Percentiles rank a stretch among this genome's conserved stretches.
Evolutionary conservation across 345 rosid genomes (phyloP).

Genomic region (Salix suchowensis): DNA sequence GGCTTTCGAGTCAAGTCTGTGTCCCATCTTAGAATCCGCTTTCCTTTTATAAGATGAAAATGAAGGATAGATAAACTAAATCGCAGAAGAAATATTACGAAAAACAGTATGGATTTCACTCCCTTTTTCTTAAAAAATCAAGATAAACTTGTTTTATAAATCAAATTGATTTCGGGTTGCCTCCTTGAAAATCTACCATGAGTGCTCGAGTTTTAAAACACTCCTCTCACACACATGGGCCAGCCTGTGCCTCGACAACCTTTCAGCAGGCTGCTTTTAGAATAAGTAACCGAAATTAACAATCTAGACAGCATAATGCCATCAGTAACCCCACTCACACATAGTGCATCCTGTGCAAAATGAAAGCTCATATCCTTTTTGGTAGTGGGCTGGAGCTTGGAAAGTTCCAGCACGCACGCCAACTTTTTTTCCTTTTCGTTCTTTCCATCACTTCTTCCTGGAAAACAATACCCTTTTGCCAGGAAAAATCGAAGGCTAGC

Average conservation of each 20-base stretch:
- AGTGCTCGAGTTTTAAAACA: neutral
- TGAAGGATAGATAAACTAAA: too few relatives aligned
- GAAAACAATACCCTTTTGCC: neutral
- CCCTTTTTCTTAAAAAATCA: too few relatives aligned
- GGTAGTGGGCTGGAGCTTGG: constrained; percentile 25
- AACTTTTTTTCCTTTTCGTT: constrained; percentile 15
- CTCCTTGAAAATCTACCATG: too few relatives aligned
- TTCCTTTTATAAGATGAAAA: neutral
- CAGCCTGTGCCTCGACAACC: constrained; percentile 37
- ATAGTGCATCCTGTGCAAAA: constrained; percentile 7
- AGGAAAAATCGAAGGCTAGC: neutral
- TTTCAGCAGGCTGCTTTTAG: constrained; percentile 11
- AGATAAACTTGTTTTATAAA: too few relatives aligned
- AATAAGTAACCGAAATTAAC: constrained; percentile 6
- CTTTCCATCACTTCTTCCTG: constrained; percentile 5
- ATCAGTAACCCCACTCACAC: constrained; percentile 28
- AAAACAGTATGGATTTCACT: too few relatives aligned
- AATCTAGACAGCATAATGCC: constrained; percentile 12
- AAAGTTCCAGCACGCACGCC: constrained; percentile 18
- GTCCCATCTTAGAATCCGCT: neutral
- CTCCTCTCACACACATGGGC: constrained; percentile 42
- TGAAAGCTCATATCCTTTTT: constrained; percentile 35
- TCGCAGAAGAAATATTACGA: too few relatives aligned
- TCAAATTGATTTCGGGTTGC: too few relatives aligned
- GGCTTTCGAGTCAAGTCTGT: neutral